Evolutionary conservation across 2,329 filamentous ascomycete genomes (phyloP).

Genomic region (Hypoxylon sp.): DNA sequence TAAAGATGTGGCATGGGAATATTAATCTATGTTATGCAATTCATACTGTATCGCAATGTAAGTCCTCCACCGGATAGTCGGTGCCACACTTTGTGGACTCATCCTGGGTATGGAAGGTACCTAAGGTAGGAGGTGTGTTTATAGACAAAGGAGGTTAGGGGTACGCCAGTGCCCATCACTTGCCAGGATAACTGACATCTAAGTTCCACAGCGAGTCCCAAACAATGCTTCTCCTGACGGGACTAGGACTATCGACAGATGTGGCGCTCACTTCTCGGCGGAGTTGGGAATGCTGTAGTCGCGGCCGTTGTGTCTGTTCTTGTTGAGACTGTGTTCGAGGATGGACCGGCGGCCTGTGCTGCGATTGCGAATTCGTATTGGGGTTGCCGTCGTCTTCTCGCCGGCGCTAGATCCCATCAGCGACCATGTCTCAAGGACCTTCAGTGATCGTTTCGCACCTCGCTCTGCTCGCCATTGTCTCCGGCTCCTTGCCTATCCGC

Average conservation of each 20-base stretch:
- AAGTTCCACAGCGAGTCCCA: slow-evolving; percentile 74
- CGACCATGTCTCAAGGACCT: slow-evolving; percentile 57
- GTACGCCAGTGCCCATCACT: slow-evolving; percentile 51
- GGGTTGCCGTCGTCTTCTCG: slow-evolving; percentile 40
- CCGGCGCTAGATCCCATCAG: slow-evolving; percentile 51
- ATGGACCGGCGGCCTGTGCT: slow-evolving; percentile 40
- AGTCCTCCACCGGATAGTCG: not conserved
- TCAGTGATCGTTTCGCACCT: slow-evolving; percentile 68
- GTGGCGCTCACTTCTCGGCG: slow-evolving; percentile 59
- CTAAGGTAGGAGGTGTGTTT: not conserved
- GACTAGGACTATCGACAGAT: slow-evolving; percentile 51
- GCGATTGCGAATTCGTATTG: slow-evolving; percentile 32
- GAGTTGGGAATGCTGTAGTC: slow-evolving; percentile 43
- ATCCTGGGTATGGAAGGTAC: slow-evolving; percentile 11
- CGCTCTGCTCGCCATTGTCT: slow-evolving; percentile 48
- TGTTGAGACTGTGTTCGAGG: slow-evolving; percentile 41
- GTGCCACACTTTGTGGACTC: not conserved
- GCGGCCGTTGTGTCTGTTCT: slow-evolving; percentile 38
- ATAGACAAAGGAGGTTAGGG: not conserved
- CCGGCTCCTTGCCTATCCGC: slow-evolving; percentile 42
- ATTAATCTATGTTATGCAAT: slow-evolving; percentile 22
- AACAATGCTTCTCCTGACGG: slow-evolving; percentile 62
- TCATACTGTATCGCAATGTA: slow-evolving; percentile 16
- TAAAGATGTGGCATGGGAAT: slow-evolving; percentile 15
- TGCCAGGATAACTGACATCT: slow-evolving; percentile 65